Evolutionary conservation across 139 green algal genomes (phyloP).

Genomic region (Volvox reticuliferus): DNA sequence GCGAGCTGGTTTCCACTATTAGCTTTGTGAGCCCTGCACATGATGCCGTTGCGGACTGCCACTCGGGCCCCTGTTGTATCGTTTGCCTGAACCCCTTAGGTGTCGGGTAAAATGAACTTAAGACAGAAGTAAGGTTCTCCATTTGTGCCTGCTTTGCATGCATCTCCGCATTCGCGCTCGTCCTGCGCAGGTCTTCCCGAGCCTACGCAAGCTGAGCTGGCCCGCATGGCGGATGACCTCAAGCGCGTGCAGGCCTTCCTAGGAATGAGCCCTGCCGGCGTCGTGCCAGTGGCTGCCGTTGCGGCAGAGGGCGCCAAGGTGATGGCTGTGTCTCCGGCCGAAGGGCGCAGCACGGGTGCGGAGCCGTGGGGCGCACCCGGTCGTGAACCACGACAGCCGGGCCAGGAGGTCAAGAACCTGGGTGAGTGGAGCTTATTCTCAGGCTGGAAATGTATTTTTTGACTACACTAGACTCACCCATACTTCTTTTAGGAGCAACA

Average conservation of each 20-base stretch:
- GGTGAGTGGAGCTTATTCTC: background rate
- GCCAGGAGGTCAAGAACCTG: slow-evolving; percentile 14
- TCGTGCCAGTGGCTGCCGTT: background rate
- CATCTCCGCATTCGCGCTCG: too few relatives aligned
- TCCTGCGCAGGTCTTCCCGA: slow-evolving; percentile 23
- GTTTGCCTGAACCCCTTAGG: too few relatives aligned
- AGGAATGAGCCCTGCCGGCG: background rate
- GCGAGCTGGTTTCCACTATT: background rate
- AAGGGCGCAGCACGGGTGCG: background rate
- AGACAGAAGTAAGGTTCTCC: too few relatives aligned
- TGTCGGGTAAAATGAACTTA: too few relatives aligned
- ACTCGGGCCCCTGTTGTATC: background rate
- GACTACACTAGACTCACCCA: background rate
- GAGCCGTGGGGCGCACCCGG: slow-evolving; percentile 28
- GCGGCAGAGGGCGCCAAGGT: background rate
- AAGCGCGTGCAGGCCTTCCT: slow-evolving; percentile 39
- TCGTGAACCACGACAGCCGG: slow-evolving; percentile 14
- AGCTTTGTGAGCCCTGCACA: background rate
- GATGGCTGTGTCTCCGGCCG: background rate
- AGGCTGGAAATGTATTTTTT: background rate
- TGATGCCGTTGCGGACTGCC: background rate
- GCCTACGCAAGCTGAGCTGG: slow-evolving; percentile 11
- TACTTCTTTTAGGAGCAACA: background rate
- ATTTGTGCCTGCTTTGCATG: too few relatives aligned
- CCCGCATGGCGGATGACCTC: slow-evolving; percentile 11